Conservation (phyloP, 2,329 filamentous ascomycete species). For the Diaporthe sp. region DNA sequence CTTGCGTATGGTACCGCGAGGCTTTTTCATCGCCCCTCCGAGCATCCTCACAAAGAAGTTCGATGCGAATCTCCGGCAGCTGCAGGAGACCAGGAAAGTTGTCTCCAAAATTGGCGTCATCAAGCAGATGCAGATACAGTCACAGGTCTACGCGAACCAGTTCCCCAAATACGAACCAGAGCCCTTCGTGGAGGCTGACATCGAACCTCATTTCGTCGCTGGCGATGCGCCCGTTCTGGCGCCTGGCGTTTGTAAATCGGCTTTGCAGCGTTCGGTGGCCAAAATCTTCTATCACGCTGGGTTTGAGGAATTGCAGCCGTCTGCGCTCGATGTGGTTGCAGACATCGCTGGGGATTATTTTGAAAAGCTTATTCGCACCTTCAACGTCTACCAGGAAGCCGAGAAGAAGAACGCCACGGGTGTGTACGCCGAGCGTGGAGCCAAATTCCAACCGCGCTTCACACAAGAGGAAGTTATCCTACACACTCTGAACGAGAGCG, state of each 20-base stretch:
- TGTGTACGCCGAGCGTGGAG: constrained; percentile 55
- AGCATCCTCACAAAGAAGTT: constrained; percentile 84
- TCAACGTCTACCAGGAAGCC: constrained; percentile 86
- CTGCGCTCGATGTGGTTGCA: constrained; percentile 89
- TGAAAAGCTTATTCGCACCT: constrained; percentile 82
- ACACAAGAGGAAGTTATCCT: constrained; percentile 88
- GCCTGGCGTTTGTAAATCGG: constrained; percentile 83
- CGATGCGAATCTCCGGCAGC: constrained; percentile 91
- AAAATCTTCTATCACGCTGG: constrained; percentile 97
- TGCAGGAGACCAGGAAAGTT: constrained; percentile 96
- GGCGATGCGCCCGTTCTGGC: constrained; percentile 92
- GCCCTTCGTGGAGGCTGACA: constrained; percentile 88
- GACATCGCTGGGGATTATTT: constrained; percentile 94
- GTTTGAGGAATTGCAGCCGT: constrained; percentile 97
- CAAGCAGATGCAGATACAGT: constrained; percentile 99
- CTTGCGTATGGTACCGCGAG: constrained; percentile 80
- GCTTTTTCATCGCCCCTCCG: constrained; percentile 81
- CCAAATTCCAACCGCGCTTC: constrained; percentile 74
- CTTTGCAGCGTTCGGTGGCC: constrained; percentile 89
- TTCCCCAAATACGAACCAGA: constrained; percentile 96
- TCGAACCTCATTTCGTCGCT: constrained; percentile 89
- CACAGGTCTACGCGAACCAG: constrained; percentile 97
- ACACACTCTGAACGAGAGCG: constrained; percentile 87
- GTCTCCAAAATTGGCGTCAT: constrained; percentile 97
- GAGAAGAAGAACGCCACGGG: constrained; percentile 77